A percentile compares a stretch with the other conserved stretches of the same genome.
These are phyloP conservation scores for Teunomyces gatunensis DNA, from an alignment of 805 yeast genomes.

Conservation along the genomic window DNA sequence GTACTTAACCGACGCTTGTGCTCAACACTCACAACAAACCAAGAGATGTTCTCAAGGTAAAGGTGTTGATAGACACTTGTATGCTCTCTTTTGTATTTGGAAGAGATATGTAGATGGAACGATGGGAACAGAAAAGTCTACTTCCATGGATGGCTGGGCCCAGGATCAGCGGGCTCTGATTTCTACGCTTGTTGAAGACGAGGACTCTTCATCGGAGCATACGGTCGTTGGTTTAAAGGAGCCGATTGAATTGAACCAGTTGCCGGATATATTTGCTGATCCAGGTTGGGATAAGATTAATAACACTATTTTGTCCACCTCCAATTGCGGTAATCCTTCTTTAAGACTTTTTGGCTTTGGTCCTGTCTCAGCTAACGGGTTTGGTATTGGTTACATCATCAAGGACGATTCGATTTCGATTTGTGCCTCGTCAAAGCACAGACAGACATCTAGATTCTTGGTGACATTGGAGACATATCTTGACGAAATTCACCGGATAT, in stretches of 20 bases:
- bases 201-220: slow-evolving; percentile 24
- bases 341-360: slow-evolving; percentile 58
- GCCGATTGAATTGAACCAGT: slow-evolving; percentile 20
- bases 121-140: slow-evolving; percentile 11
- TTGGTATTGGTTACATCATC: slow-evolving; percentile 55
- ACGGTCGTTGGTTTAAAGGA: slow-evolving; percentile 24
- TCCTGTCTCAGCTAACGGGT: slow-evolving; percentile 57
- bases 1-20: slow-evolving; percentile 65
- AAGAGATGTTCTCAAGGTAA: slow-evolving; percentile 68
- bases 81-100: slow-evolving; percentile 87
- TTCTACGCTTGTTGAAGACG: slow-evolving; percentile 15
- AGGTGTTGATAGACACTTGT: slow-evolving; percentile 91
- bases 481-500: slow-evolving; percentile 41
- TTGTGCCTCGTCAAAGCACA: slow-evolving; percentile 58
- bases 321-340: slow-evolving; percentile 63
- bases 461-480: slow-evolving; percentile 51
- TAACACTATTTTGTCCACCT: slow-evolving; percentile 68
- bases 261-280: slow-evolving; percentile 81
- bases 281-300: slow-evolving; percentile 85
- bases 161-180: slow-evolving; percentile 14
- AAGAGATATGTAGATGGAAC: slow-evolving; percentile 50
- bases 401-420: slow-evolving; percentile 51
- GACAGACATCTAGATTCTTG: slow-evolving; percentile 56
- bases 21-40: slow-evolving; percentile 65
- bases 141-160: slow-evolving; percentile 1